Conservation (phyloP, 768 basidiomycete genomes). For the Cystobasidiopsis lactophilus region DNA sequence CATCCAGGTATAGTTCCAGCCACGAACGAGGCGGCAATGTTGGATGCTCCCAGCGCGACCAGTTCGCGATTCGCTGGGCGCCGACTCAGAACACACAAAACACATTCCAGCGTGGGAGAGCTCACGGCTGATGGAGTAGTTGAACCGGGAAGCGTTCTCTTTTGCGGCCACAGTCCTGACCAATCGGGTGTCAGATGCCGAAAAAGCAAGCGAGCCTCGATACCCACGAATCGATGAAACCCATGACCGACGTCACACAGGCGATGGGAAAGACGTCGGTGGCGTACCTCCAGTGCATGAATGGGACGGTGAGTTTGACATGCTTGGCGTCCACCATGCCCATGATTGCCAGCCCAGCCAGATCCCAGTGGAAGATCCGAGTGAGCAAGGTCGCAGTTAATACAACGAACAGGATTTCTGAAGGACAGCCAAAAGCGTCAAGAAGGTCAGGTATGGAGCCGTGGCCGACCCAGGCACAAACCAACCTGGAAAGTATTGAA, state of each 20-base stretch:
- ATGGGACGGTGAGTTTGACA: constrained; percentile 53
- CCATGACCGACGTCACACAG: constrained; percentile 40
- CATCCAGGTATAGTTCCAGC: constrained; percentile 79
- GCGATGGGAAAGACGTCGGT: not conserved
- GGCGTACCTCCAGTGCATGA: constrained; percentile 28
- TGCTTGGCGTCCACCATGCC: constrained; percentile 44
- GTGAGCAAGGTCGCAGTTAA: constrained; percentile 39
- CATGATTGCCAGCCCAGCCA: constrained; percentile 53
- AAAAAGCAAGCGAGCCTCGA: too few relatives aligned
- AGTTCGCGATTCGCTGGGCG: constrained; percentile 68
- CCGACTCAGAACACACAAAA: not conserved
- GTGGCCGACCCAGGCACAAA: not conserved
- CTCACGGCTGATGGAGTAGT: constrained; percentile 44
- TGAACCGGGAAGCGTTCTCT: constrained; percentile 63
- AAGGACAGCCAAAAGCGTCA: too few relatives aligned
- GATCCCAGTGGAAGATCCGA: constrained; percentile 10
- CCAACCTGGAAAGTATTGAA: constrained; percentile 40
- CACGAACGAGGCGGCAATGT: constrained; percentile 40
- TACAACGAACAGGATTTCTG: constrained; percentile 57
- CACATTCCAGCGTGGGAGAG: too few relatives aligned
- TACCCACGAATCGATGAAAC: constrained; percentile 83
- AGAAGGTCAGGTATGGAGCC: not conserved
- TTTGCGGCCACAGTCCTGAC: constrained; percentile 93
- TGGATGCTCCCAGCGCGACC: constrained; percentile 46
- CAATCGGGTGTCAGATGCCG: too few relatives aligned